Evolutionary conservation across 176 grass and related monocot genomes (phyloP), one percentile per base, ranked within the genome.

Genomic region (Thalia dealbata): DNA sequence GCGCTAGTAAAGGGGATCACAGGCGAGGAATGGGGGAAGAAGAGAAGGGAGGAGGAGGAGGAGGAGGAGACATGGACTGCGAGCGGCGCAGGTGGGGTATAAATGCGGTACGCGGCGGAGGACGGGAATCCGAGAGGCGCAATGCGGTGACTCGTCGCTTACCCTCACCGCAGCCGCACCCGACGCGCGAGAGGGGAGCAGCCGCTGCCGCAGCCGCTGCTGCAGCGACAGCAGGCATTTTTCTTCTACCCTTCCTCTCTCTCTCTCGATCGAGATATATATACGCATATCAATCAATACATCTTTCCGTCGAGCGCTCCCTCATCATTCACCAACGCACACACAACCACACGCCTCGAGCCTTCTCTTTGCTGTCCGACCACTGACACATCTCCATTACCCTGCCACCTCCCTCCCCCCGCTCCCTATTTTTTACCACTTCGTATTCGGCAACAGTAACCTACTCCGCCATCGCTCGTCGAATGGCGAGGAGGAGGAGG

Each of bases 81-180:
- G 70, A 51, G 23, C 70, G 70, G 25, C 48, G 44, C 70, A 72
- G 70, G 70, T 52, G 70, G 70, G 70, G 70, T 52, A 72, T 72
- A 72, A 69, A 52, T 26, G 66, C 27, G 60, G 73, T 59, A 54
- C 26, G 78, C 70, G 56, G 67, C 43, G 50, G 51, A 32, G 27
- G 80, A 75, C 43, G 77, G 69, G 75, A 78, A 67, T 82, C 88
- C 83, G 84, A 84, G 81, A 83, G 46, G 48, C 16, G 59, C 21
- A 38, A 38, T 38, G 59, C 6, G 70, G 46, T 52, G 26, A 52
- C n/a, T 11, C 46, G 14, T 72, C 70, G 3, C 46, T 72, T 52
- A 52, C 22, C 46, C 21, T 52, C 44, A 52, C 70, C 70, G 70
- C 21, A 18, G 42, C 69, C 50, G 69, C 42, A 72, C 25, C 45